Evolutionary conservation across 441 rosid genomes (phyloP), one percentile per base, ranked within the genome.

Genomic region (Adansonia madagascariensis): DNA sequence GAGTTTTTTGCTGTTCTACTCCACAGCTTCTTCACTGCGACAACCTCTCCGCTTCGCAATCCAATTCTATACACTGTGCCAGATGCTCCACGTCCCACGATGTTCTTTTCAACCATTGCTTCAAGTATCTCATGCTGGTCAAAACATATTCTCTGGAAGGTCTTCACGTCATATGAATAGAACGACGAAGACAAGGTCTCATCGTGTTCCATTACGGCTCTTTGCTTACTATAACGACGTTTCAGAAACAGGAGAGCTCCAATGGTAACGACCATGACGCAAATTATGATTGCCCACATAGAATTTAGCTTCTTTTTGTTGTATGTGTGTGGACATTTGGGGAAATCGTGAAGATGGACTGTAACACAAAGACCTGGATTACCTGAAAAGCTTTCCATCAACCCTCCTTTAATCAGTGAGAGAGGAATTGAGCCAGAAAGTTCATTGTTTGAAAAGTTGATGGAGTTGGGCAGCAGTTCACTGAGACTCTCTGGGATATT

Each of bases 11-110:
- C 80, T 39, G 82, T 84, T 56, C 79, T 86, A 74, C 94, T 89
- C 94, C 94, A 87, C 65, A 93, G 86, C 84, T 75, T 94, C 91
- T 95, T 95, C 80, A 90, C 99, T 47, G 99, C 98, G 11, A 93
- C 83, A 24, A 89, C 92, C 68, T 95, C 99, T 8, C 92, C 92
- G 5, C 84, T 87, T 67, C 79, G 85, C 79, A 93, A 78, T 63
- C 84, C 91, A 11, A 94, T 89, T 74, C 83, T 91, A 74, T 95
- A 91, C 70, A 95, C 99, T 3, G 90, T 87, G 57, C 99, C 97
- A 0, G 93, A 91, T 57, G 98, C 97, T 73, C 99, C 99, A 65
- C 84, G 94, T 6, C 98, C 99, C 70, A 92, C 94, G 20, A 89
- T 92, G 89, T 95, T 94, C 82, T 95, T 89, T 50, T 89, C 90